Conservation (phyloP, 2,329 filamentous ascomycete genomes). For the Aspergillus sergii region DNA sequence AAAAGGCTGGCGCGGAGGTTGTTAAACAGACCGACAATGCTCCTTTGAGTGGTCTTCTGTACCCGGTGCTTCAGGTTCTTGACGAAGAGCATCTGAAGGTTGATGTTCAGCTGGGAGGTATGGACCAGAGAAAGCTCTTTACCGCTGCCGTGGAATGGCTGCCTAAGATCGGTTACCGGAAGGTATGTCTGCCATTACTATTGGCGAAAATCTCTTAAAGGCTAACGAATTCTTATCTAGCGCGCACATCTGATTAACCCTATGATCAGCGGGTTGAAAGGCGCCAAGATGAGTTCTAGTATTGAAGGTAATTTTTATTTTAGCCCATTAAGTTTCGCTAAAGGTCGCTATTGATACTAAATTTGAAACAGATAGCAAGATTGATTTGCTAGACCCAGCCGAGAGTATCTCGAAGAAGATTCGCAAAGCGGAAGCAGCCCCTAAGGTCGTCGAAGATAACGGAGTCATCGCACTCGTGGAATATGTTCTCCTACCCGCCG, state of each 20-base stretch:
- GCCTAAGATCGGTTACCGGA: constrained; percentile 81
- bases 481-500: constrained; percentile 78
- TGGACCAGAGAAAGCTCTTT: constrained; percentile 44
- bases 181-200: constrained; percentile 40
- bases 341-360: constrained; percentile 1
- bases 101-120: constrained; percentile 84
- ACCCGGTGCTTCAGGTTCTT: constrained; percentile 85
- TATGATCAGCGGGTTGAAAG: constrained; percentile 83
- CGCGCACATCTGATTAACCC: constrained; percentile 77
- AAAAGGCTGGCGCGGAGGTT: constrained; percentile 88
- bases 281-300: constrained; percentile 85
- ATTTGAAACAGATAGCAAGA: constrained; percentile 53
- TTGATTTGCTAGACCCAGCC: constrained; percentile 82
- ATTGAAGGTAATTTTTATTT: constrained; percentile 44
- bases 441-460: constrained; percentile 78
- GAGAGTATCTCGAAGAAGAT: constrained; percentile 80
- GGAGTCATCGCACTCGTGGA: constrained; percentile 86
- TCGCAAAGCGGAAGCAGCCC: constrained; percentile 78
- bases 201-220: neutral
- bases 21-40: constrained; percentile 88
- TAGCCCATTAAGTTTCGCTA: neutral
- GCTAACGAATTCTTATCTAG: constrained; percentile 31
- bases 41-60: constrained; percentile 73
- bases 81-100: constrained; percentile 89
- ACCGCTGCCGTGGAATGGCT: constrained; percentile 76